Percentiles rank a stretch among this genome's conserved stretches.
Evolutionary conservation across 2,329 filamentous ascomycete species (phyloP).

Genomic region (Aspergillus floridensis): DNA sequence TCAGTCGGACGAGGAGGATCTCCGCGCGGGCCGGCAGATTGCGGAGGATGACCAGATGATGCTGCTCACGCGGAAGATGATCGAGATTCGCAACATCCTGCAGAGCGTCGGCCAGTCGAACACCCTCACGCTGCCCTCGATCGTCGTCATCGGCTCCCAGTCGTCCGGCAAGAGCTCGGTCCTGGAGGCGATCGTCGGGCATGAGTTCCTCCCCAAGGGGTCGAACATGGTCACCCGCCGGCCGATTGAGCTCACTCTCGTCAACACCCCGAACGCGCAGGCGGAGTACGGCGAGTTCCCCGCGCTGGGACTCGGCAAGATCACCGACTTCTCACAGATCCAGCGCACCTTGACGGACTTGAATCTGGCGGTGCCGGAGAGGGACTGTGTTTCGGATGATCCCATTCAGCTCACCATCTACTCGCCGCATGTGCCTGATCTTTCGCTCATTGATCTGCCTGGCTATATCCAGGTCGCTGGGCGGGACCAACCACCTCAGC

Average conservation of each 20-base stretch:
- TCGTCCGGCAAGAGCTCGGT: slow-evolving; percentile 98
- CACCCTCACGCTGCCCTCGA: slow-evolving; percentile 83
- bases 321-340: slow-evolving; percentile 79
- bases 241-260: slow-evolving; percentile 91
- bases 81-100: slow-evolving; percentile 90
- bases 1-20: slow-evolving; percentile 61
- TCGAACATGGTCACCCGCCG: slow-evolving; percentile 96
- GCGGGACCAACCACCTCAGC: slow-evolving; percentile 80
- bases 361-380: slow-evolving; percentile 86
- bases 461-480: slow-evolving; percentile 97
- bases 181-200: slow-evolving; percentile 91
- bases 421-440: slow-evolving; percentile 89
- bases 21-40: slow-evolving; percentile 59
- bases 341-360: slow-evolving; percentile 93
- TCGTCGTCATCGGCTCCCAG: slow-evolving; percentile 98
- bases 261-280: slow-evolving; percentile 85
- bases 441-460: slow-evolving; percentile 92
- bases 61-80: slow-evolving; percentile 99
- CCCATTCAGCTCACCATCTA: slow-evolving; percentile 95
- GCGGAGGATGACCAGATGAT: slow-evolving; percentile 98
- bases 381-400: slow-evolving; percentile 91
- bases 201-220: slow-evolving; percentile 97
- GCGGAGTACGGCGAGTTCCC: slow-evolving; percentile 96
- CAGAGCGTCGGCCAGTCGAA: slow-evolving; percentile 90
- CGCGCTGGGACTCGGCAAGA: slow-evolving; percentile 80